Conservation (phyloP, 176 grass and related monocot species). For the Rhynchospora pubera region DNA sequence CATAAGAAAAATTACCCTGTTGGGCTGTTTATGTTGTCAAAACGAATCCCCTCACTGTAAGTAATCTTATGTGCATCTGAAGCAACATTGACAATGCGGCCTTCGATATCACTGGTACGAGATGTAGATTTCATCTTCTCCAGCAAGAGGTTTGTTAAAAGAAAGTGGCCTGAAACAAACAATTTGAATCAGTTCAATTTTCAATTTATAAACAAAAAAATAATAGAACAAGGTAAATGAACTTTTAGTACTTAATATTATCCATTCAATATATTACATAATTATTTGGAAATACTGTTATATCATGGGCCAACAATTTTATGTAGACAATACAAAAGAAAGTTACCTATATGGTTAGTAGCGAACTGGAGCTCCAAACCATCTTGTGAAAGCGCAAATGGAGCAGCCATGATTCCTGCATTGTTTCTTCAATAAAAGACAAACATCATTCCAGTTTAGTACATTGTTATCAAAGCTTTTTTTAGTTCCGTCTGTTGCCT, state of each 20-base stretch:
- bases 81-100: constrained; percentile 80
- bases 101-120: constrained; percentile 52
- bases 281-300: neutral
- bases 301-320: no score
- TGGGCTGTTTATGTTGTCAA: constrained; percentile 60
- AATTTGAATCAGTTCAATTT: no score
- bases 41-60: constrained; percentile 58
- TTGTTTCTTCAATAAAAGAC: constrained; percentile 53
- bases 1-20: constrained; percentile 30
- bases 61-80: constrained; percentile 67
- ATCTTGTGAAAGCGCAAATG: constrained; percentile 79
- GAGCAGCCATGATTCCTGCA: constrained; percentile 76
- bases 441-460: no score
- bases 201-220: constrained; percentile 7
- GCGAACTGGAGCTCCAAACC: constrained; percentile 92
- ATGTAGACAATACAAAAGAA: neutral
- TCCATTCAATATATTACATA: neutral
- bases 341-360: constrained; percentile 87
- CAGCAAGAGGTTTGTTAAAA: constrained; percentile 72
- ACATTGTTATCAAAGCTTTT: neutral
- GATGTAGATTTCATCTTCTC: constrained; percentile 80
- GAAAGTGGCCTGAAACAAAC: constrained; percentile 57
- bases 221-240: neutral
- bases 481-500: no score
- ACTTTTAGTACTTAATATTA: neutral